Evolutionary conservation across 805 yeast genomes (phyloP).

Genomic region (Candida corydali): DNA sequence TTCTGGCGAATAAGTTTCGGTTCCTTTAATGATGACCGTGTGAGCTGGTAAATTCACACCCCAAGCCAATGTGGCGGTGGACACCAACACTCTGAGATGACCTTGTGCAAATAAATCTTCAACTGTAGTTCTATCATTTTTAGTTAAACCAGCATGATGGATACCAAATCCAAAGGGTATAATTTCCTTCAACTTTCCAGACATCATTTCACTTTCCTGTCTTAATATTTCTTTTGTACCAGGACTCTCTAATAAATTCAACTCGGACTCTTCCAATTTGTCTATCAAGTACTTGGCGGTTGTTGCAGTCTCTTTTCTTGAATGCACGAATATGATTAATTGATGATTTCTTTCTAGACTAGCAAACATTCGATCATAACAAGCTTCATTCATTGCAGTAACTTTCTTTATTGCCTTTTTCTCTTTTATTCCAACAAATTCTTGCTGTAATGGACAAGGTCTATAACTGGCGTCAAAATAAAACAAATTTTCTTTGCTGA

Average conservation of each 20-base stretch:
- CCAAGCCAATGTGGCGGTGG: conserved; percentile 95
- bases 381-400: conserved; percentile 85
- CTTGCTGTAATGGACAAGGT: conserved; percentile 91
- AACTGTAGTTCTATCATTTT: conserved; percentile 67
- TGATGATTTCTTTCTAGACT: conserved; percentile 62
- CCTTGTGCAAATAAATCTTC: conserved; percentile 91
- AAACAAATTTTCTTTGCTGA: conserved; percentile 60
- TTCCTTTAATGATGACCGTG: conserved; percentile 89
- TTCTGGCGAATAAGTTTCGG: conserved; percentile 90
- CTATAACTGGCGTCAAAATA: conserved; percentile 80
- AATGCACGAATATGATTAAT: conserved; percentile 87
- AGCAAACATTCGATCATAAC: conserved; percentile 70
- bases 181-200: conserved; percentile 51
- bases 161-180: conserved; percentile 75
- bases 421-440: conserved; percentile 84
- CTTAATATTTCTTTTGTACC: conserved; percentile 62
- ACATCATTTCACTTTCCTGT: conserved; percentile 56
- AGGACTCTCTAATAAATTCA: conserved; percentile 40
- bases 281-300: conserved; percentile 75
- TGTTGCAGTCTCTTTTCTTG: conserved; percentile 84
- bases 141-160: conserved; percentile 86
- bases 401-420: conserved; percentile 71
- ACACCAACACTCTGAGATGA: conserved; percentile 74
- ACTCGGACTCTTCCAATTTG: conserved; percentile 50
- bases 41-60: conserved; percentile 96